phyloP scores from a whole-genome alignment of 2,329 filamentous ascomycete species.

The Calonectria naviculata region DNA sequence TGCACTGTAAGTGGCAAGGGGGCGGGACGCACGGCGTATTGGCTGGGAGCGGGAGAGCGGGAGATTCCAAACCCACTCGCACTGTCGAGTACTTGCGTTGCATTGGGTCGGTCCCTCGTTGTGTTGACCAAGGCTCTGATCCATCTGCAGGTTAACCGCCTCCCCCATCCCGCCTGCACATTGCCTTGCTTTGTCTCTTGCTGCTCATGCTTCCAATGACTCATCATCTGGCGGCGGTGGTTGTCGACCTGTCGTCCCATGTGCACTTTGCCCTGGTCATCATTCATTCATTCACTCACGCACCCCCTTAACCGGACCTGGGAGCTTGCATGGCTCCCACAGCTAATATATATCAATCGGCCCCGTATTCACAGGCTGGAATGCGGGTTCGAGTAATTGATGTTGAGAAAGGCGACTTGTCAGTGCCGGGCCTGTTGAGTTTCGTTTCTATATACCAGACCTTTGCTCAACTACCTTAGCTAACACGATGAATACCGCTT shows the following conservation, averaged over 20 bases:
- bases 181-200: not conserved
- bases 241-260: not conserved
- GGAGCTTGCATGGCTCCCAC: not conserved
- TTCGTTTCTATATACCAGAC: conserved; percentile 38
- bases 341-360: not conserved
- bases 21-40: not conserved
- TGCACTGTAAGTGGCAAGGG: conserved; percentile 2
- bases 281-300: not conserved
- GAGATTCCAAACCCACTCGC: conserved; percentile 5
- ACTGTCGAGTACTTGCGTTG: conserved; percentile 6
- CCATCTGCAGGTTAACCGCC: conserved; percentile 2
- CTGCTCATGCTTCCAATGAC: not conserved
- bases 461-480: conserved; percentile 29
- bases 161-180: not conserved
- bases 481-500: conserved; percentile 30
- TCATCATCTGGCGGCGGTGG: not conserved
- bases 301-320: not conserved
- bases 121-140: conserved; percentile 7
- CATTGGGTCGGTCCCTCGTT: conserved; percentile 7
- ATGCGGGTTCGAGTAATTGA: not conserved
- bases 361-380: not conserved
- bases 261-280: not conserved
- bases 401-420: conserved; percentile 30
- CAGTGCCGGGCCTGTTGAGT: conserved; percentile 36
- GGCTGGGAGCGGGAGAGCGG: not conserved